A percentile compares a stretch with the other conserved stretches of the same genome.
These are phyloP conservation scores for Leccinum broughii DNA, from an alignment of 768 basidiomycete species.

Conservation along the genomic window DNA sequence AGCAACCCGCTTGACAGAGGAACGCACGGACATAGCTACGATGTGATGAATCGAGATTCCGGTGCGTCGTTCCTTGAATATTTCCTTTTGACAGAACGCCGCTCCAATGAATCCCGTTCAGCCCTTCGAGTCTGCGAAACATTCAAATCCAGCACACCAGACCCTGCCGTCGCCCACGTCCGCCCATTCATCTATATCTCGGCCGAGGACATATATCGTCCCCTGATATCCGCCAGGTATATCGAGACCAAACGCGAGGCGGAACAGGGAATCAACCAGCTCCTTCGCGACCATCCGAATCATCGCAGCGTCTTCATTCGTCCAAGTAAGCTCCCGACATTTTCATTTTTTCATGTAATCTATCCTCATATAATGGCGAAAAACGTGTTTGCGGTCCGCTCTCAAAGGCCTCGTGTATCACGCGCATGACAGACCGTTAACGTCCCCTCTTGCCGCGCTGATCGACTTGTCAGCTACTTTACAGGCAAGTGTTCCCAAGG, in stretches of 20 bases:
- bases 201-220: slow-evolving; percentile 84
- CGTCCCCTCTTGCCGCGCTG: slow-evolving; percentile 79
- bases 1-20: slow-evolving; percentile 61
- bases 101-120: slow-evolving; percentile 28
- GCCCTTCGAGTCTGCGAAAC: slow-evolving; percentile 79
- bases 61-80: slow-evolving; percentile 51
- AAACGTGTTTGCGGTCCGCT: slow-evolving; percentile 15
- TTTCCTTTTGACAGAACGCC: slow-evolving; percentile 2
- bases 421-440: slow-evolving; percentile 87
- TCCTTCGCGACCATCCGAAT: slow-evolving; percentile 43
- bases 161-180: slow-evolving; percentile 27
- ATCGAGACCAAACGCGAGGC: slow-evolving; percentile 95
- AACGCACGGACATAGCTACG: slow-evolving; percentile 56
- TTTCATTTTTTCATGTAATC: slow-evolving; percentile 5
- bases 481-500: slow-evolving; percentile 57
- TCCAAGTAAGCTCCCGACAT: slow-evolving; percentile 64
- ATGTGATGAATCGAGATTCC: slow-evolving; percentile 83
- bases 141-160: slow-evolving; percentile 52
- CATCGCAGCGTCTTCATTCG: slow-evolving; percentile 81
- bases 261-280: slow-evolving; percentile 63
- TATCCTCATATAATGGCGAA: slow-evolving; percentile 12
- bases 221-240: slow-evolving; percentile 81
- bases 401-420: slow-evolving; percentile 89
- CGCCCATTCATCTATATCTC: slow-evolving; percentile 93
- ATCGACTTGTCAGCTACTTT: slow-evolving; percentile 78